These are phyloP conservation scores for Rosa hybrid DNA, from an alignment of 331 rosid genomes.

Conservation along the genomic window DNA sequence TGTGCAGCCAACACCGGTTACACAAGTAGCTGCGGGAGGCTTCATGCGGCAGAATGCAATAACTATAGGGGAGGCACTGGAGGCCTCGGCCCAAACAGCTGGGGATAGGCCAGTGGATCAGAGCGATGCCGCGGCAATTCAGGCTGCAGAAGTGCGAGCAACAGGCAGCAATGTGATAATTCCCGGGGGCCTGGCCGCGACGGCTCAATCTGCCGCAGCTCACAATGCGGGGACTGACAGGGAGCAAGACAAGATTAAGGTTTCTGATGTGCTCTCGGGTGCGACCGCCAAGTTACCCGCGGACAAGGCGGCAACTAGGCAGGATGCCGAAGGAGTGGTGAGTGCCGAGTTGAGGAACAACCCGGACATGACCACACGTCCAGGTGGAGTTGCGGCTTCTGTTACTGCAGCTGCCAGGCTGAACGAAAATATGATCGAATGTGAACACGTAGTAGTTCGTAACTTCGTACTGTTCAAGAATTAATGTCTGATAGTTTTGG, in stretches of 20 bases:
- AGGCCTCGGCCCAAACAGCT: conserved; percentile 50
- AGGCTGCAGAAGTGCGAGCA: conserved; percentile 73
- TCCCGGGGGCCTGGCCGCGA: conserved; percentile 59
- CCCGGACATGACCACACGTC: conserved; percentile 33
- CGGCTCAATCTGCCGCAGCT: conserved; percentile 65
- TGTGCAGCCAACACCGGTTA: conserved; percentile 39
- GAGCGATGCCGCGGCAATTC: conserved; percentile 67
- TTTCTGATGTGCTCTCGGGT: conserved; percentile 40
- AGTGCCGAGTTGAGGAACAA: conserved; percentile 65
- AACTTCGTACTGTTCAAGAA: not conserved
- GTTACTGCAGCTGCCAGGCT: conserved; percentile 70
- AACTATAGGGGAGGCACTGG: conserved; percentile 81
- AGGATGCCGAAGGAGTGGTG: conserved; percentile 66
- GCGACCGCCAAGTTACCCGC: conserved; percentile 52
- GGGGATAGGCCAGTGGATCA: conserved; percentile 59
- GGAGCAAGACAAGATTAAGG: conserved; percentile 55
- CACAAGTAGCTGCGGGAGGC: not conserved
- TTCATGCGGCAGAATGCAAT: conserved; percentile 28
- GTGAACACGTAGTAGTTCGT: not conserved
- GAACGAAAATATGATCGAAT: conserved; percentile 40
- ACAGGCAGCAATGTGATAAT: conserved; percentile 43
- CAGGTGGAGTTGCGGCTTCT: conserved; percentile 72
- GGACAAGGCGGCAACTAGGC: conserved; percentile 52
- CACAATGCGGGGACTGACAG: conserved; percentile 39
- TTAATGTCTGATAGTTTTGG: not conserved